A percentile compares a stretch with the other conserved stretches of the same genome.
Evolutionary conservation across 805 yeast species (phyloP).

Genomic region (Ascoidea asiatica): DNA sequence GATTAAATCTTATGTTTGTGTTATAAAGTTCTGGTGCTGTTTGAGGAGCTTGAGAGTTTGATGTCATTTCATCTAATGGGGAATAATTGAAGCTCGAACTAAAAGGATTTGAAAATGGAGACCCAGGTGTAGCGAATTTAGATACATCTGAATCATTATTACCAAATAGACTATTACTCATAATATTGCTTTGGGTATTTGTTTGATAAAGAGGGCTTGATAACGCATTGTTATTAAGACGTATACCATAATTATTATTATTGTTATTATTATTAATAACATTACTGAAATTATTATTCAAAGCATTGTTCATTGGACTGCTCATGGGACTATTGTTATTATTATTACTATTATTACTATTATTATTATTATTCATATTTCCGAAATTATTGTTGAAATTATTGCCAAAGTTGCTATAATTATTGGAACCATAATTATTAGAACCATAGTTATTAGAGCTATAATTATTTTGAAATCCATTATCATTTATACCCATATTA

Average conservation of each 20-base stretch:
- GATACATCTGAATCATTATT: too few species aligned
- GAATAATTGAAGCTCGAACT: too few species aligned
- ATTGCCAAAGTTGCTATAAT: not conserved
- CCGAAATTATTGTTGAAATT: not conserved
- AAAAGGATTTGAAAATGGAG: too few species aligned
- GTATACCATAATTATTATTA: too few species aligned
- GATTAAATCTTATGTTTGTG: not conserved
- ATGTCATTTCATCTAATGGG: too few species aligned
- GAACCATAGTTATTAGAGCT: not conserved
- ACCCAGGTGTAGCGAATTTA: too few species aligned
- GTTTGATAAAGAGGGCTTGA: too few species aligned
- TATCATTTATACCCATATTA: not conserved
- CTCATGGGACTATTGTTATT: not conserved
- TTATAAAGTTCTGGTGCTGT: not conserved
- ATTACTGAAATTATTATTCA: too few species aligned
- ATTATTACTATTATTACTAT: not conserved
- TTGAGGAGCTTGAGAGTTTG: not conserved
- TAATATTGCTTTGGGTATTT: too few species aligned
- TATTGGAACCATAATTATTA: conserved; percentile 1
- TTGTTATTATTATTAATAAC: too few species aligned
- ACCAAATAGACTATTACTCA: too few species aligned
- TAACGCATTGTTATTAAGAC: too few species aligned
- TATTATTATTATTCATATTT: conserved; percentile 1
- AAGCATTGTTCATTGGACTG: conserved; percentile 2
- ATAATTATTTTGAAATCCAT: not conserved